Percentiles rank a stretch among this genome's conserved stretches.
These are phyloP conservation scores for Crucibulum laeve DNA, from an alignment of 768 basidiomycete genomes.

Conservation along the genomic window DNA sequence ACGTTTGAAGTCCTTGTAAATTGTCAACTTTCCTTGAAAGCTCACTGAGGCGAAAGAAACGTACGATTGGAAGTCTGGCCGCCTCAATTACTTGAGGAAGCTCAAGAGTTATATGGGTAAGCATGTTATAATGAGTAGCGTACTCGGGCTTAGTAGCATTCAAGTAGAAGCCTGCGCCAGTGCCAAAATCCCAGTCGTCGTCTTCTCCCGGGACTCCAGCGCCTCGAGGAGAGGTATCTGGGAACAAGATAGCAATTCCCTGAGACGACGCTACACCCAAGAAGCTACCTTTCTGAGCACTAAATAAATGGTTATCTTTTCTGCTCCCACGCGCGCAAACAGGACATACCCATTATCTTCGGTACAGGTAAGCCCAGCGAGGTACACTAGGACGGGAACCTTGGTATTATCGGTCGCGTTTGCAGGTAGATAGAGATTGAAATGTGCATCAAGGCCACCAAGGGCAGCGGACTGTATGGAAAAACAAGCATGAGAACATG, in stretches of 20 bases:
- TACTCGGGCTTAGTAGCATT: slow-evolving; percentile 80
- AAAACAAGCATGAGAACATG: not conserved
- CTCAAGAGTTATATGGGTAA: slow-evolving; percentile 78
- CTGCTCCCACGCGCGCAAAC: not conserved
- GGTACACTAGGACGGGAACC: slow-evolving; percentile 73
- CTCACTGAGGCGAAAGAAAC: slow-evolving; percentile 16
- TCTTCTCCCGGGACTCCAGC: slow-evolving; percentile 83
- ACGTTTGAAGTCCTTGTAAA: slow-evolving; percentile 66
- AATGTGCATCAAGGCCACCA: slow-evolving; percentile 65
- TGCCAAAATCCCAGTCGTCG: slow-evolving; percentile 87
- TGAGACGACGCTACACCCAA: slow-evolving; percentile 80
- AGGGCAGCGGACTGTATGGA: slow-evolving; percentile 57
- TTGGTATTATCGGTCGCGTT: slow-evolving; percentile 40
- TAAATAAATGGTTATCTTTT: slow-evolving; percentile 20
- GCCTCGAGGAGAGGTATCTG: slow-evolving; percentile 94
- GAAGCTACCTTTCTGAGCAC: slow-evolving; percentile 93
- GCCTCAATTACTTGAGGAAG: slow-evolving; percentile 75
- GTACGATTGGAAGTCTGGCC: slow-evolving; percentile 73
- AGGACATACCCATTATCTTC: slow-evolving; percentile 83
- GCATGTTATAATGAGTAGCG: slow-evolving; percentile 83
- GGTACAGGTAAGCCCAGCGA: slow-evolving; percentile 85
- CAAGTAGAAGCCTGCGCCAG: slow-evolving; percentile 95
- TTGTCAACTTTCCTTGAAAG: not conserved
- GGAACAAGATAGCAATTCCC: slow-evolving; percentile 88
- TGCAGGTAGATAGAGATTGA: slow-evolving; percentile 87